Evolutionary conservation across 75 land plant genomes (phyloP), one percentile per base, ranked within the genome.

Genomic region (Pinus taeda): DNA sequence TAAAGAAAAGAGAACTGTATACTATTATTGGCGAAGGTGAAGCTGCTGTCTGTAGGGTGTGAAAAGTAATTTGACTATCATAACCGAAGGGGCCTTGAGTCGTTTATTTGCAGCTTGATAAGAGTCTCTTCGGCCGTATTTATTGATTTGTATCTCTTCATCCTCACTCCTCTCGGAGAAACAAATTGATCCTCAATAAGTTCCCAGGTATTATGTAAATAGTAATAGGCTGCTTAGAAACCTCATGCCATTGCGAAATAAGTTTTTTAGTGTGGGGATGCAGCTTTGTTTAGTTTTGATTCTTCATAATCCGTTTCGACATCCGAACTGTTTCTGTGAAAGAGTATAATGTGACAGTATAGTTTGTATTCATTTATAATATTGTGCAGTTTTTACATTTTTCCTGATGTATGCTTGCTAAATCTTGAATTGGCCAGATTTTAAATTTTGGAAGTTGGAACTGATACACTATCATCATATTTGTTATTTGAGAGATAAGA

Each of bases 141-240:
- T 65, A 3, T 65, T 33, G 69, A 65, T 65, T 37, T 65, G 42
- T 33, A 33, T 65, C 17, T 65, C 39, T 65, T 33, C 33, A 30
- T 65, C 42, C 33, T 6, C 17, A 65, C 29, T 64, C 29, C 69
- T 24, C 17, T 15, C 18, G 39, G 69, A 33, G 20, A 20, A 65
- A 65, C 36, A 15, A 30, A 3, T 33, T 30, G 29, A 65, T 30
- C 15, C 42, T 37, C 17, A 65, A 65, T 65, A 65, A 65, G 69
- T 65, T 63, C 18, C 69, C 69, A 37, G 69, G 69, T 37, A 65
- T 33, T 15, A 37, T 65, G 39, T 65, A 65, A 65, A 65, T 33
- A 65, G 69, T 33, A 18, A 17, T 33, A 33, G 4, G 36, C 69
- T 33, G 20, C 69, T 33, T 4, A 15, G 69, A 33, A 33, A 33